Evolutionary conservation across 2,329 filamentous ascomycete genomes (phyloP).

Genomic region (Lizonia empirigonia): DNA sequence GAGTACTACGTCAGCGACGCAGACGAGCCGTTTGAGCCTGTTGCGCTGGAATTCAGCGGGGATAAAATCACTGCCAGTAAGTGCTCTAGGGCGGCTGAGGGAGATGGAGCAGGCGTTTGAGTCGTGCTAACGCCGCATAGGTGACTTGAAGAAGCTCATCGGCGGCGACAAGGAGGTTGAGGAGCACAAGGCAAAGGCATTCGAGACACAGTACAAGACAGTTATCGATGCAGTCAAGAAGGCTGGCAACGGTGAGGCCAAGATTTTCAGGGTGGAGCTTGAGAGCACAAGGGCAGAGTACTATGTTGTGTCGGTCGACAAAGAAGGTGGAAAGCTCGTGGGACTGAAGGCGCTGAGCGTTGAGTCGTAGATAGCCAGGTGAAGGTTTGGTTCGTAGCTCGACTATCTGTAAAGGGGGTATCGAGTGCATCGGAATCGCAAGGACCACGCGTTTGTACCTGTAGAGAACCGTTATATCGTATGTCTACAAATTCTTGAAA

Average conservation of each 20-base stretch:
- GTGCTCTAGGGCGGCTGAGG: not conserved
- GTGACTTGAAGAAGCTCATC: constrained; percentile 72
- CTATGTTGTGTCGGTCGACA: constrained; percentile 73
- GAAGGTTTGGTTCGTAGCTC: not conserved
- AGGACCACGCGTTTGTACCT: no score
- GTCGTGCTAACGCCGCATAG: constrained; percentile 50
- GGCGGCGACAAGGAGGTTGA: constrained; percentile 64
- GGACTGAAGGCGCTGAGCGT: constrained; percentile 79
- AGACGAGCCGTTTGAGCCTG: constrained; percentile 83
- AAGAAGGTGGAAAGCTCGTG: constrained; percentile 66
- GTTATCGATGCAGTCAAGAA: constrained; percentile 72
- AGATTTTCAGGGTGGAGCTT: constrained; percentile 73
- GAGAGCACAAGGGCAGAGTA: constrained; percentile 74
- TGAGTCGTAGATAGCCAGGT: constrained; percentile 56
- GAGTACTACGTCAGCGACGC: constrained; percentile 79
- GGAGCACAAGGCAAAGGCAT: constrained; percentile 71
- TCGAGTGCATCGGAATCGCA: no score
- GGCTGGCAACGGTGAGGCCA: constrained; percentile 70
- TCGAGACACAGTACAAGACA: constrained; percentile 74
- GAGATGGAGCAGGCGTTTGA: not conserved
- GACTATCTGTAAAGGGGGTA: no score
- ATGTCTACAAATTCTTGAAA: no score
- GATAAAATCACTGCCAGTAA: constrained; percentile 62
- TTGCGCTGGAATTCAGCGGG: constrained; percentile 68
- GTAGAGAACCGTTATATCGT: no score